Percentiles rank a stretch among this genome's conserved stretches.
phyloP scores from a whole-genome alignment of 116 monocot species.

The Dioscorea cayenensis region DNA sequence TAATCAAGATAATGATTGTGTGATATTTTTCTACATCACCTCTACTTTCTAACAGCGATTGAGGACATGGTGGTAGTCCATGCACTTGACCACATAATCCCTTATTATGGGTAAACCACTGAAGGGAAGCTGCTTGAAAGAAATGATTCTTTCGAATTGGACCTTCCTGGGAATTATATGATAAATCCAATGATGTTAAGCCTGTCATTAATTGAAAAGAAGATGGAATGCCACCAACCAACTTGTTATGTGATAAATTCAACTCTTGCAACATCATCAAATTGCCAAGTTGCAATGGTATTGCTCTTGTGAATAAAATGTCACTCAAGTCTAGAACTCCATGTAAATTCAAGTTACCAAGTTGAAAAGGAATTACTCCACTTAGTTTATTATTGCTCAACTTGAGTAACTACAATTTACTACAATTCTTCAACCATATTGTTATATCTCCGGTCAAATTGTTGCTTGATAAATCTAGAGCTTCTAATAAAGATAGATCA shows the following conservation, averaged over 20 bases:
- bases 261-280: slow-evolving; percentile 8
- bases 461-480: slow-evolving; percentile 23
- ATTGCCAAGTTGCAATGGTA: slow-evolving; percentile 16
- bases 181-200: slow-evolving; percentile 14
- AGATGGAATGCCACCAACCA: slow-evolving; percentile 18
- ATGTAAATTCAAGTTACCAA: slow-evolving; percentile 18
- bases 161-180: slow-evolving; percentile 22
- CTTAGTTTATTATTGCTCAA: slow-evolving; percentile 18
- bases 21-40: neutral
- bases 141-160: slow-evolving; percentile 6
- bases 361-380: slow-evolving; percentile 20
- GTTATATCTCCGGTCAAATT: slow-evolving; percentile 18
- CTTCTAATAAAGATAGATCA: slow-evolving; percentile 8
- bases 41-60: neutral
- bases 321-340: slow-evolving; percentile 20
- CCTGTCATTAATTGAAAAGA: slow-evolving; percentile 12
- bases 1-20: neutral
- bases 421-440: slow-evolving; percentile 10
- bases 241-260: slow-evolving; percentile 29
- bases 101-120: slow-evolving; percentile 20
- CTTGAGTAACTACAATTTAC: slow-evolving; percentile 7
- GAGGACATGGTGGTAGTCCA: slow-evolving; percentile 15
- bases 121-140: slow-evolving; percentile 4
- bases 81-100: slow-evolving; percentile 18
- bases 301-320: slow-evolving; percentile 18